These are phyloP conservation scores for Phytophthora fragariaefolia DNA, from an alignment of 352 stramenopile genomes.

Conservation along the genomic window DNA sequence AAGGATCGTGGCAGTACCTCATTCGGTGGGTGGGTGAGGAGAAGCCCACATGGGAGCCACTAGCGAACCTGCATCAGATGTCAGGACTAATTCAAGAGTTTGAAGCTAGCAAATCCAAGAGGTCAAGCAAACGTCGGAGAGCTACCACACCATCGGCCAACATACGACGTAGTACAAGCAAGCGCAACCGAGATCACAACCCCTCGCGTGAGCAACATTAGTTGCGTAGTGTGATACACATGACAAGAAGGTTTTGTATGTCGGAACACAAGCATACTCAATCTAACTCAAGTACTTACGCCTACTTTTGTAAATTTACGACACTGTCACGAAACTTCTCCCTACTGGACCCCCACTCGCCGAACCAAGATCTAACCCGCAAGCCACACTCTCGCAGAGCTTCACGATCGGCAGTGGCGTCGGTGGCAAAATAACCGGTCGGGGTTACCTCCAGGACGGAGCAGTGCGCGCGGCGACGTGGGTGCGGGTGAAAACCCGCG, in stretches of 20 bases:
- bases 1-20: not conserved
- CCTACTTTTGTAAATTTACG: not conserved
- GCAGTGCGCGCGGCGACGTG: not conserved
- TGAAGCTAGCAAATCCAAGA: not conserved
- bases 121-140: not conserved
- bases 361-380: not conserved
- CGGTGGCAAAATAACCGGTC: not conserved
- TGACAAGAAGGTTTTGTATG: not conserved
- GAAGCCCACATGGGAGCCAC: slow-evolving; percentile 6
- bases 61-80: slow-evolving; percentile 18
- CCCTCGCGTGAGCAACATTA: not conserved
- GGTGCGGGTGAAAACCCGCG: not conserved
- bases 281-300: not conserved
- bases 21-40: slow-evolving; percentile 17
- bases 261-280: not conserved
- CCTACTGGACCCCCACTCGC: not conserved
- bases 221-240: not conserved
- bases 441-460: not conserved
- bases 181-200: not conserved
- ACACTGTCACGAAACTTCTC: not conserved
- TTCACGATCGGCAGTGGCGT: not conserved
- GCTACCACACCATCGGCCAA: not conserved
- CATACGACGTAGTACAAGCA: not conserved
- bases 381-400: not conserved
- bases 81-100: slow-evolving; percentile 10